Evolutionary conservation across 192 early-diverging fungal species (phyloP), one percentile per base, ranked within the genome.

Genomic region (Haplosporangium gracile): DNA sequence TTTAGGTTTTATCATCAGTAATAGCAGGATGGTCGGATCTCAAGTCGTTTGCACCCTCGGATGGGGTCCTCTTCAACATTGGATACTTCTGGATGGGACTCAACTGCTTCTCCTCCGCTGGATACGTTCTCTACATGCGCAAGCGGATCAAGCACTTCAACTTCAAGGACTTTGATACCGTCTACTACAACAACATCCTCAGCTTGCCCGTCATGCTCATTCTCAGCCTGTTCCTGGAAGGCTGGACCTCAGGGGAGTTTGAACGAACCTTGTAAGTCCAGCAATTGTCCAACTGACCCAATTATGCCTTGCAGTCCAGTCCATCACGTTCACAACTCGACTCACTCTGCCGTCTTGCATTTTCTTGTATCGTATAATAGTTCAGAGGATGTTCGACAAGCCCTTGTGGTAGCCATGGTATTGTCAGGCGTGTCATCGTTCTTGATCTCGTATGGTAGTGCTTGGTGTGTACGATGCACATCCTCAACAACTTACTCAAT

Each of bases 131-230:
- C 75, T 92, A 95, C 79, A 97, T 99, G 95, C 96, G 97, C 87
- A 91, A 92, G 85, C 93, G 94, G 75, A 96, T 97, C 85, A 95
- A 94, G 90, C 87, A 94, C 75, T 94, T 96, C 78, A 92, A 93
- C 74, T 99, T 99, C 81, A 97, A 97, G 89, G 98, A 99, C 82
- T 98, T 97, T 89, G 98, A 99, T 88, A 98, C 97, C 9, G 97
- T 99, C 10, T 98, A 94, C 85, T 98, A 97, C 90, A 99, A 99
- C 94, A 98, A 98, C 82, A 81, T 97, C 29, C 90, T 99, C 26
- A 95, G 95, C 0, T 90, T 97, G 76, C 98, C 98, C n/a, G 89
- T 96, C 29, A 91, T 93, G 82, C 57, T 95, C 8, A 84, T 93
- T 22, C 90, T 94, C 72, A 96, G 94, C 76, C 70, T 93, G 5